phyloP scores from a whole-genome alignment of 2,329 filamentous ascomycete species.

The Aspergillus fijiensis region DNA sequence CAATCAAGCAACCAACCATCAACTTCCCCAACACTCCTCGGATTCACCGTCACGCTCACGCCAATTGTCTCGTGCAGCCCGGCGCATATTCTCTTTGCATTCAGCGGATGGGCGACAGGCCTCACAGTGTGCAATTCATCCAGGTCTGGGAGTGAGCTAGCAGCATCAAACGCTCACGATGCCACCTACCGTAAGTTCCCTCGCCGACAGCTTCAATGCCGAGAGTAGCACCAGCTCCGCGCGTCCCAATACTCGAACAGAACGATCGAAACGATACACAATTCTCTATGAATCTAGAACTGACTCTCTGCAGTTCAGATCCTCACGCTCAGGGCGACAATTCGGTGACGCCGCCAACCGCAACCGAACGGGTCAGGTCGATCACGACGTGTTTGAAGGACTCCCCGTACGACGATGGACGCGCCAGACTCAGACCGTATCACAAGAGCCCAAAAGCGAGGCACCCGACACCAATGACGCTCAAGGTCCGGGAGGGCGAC shows the following conservation, averaged over 20 bases:
- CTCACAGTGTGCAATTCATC: neutral
- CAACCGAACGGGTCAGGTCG: slow-evolving; percentile 51
- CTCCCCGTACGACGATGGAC: slow-evolving; percentile 91
- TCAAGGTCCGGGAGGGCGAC: slow-evolving; percentile 27
- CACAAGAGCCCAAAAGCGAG: slow-evolving; percentile 65
- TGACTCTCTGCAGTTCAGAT: slow-evolving; percentile 51
- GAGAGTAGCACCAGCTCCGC: neutral
- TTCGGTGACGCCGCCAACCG: slow-evolving; percentile 48
- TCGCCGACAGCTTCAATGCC: slow-evolving; percentile 9
- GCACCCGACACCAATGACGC: slow-evolving; percentile 41
- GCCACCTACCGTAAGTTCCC: slow-evolving; percentile 37
- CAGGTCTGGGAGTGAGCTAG: slow-evolving; percentile 10
- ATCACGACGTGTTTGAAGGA: slow-evolving; percentile 69
- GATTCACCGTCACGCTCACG: neutral
- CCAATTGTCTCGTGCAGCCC: neutral
- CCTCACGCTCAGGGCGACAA: slow-evolving; percentile 58
- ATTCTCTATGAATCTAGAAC: neutral
- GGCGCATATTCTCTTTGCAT: slow-evolving; percentile 1
- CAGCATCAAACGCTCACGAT: slow-evolving; percentile 24
- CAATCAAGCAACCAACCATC: neutral
- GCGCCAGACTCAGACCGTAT: slow-evolving; percentile 66
- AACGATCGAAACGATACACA: neutral
- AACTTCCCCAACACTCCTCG: neutral
- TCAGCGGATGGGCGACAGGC: neutral
- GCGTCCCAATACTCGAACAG: neutral